A percentile compares a stretch with the other conserved stretches of the same genome.
Evolutionary conservation across 495 filamentous ascomycete species (phyloP).

Genomic region (Podospora anserina): DNA sequence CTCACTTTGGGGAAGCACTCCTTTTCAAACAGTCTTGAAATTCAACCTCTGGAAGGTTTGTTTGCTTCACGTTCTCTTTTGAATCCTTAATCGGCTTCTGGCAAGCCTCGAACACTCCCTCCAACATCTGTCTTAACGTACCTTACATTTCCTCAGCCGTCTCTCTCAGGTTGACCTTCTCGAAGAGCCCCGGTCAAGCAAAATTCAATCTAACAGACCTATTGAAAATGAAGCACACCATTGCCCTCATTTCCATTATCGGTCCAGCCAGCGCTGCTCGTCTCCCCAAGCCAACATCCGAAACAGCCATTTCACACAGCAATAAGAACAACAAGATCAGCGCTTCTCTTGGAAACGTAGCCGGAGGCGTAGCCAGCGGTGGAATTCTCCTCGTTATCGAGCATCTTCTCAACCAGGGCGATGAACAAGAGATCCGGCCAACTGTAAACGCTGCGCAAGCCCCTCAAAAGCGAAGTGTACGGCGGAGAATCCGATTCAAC

Average conservation of each 20-base stretch:
- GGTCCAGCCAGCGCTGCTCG: not conserved
- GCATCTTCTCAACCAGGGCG: too few species aligned
- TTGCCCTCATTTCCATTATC: not conserved
- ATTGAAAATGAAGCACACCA: not conserved
- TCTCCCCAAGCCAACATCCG: not conserved
- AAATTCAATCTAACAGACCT: not conserved
- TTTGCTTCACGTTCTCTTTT: not conserved
- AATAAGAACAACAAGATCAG: not conserved
- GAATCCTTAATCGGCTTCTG: not conserved
- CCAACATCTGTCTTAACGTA: not conserved
- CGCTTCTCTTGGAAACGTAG: not conserved
- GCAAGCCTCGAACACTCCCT: not conserved
- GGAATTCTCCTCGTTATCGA: not conserved
- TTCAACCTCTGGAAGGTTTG: not conserved
- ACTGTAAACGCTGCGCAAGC: too few species aligned
- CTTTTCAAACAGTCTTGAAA: not conserved
- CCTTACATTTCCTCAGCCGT: not conserved
- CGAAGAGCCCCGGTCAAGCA: too few species aligned
- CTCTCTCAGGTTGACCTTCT: not conserved
- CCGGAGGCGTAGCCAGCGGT: not conserved
- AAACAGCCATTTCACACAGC: not conserved
- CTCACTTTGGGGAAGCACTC: not conserved
- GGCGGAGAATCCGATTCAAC: too few species aligned
- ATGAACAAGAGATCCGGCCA: too few species aligned
- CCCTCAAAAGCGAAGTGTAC: too few species aligned